Percentiles rank a stretch among this genome's conserved stretches.
phyloP scores from a whole-genome alignment of 371 early-diverging fungal genomes.

The Smittium culicis region DNA sequence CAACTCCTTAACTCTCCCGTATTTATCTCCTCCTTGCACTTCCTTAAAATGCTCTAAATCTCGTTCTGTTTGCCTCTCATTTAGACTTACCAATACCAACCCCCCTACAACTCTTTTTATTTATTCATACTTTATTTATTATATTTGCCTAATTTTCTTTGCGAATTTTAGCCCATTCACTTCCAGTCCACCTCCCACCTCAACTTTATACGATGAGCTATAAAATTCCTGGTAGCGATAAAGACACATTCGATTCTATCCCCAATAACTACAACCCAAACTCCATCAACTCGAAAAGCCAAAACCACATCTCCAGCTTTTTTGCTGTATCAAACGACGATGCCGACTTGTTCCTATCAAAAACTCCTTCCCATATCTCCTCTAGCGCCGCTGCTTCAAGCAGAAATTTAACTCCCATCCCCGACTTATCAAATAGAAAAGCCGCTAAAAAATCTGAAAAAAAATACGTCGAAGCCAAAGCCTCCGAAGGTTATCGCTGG shows the following conservation, averaged over 20 bases:
- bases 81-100: too few species aligned
- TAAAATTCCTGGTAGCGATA: background rate
- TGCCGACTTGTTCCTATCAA: background rate
- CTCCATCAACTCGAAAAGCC: background rate
- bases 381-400: background rate
- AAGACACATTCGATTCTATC: background rate
- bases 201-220: too few species aligned
- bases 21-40: too few species aligned
- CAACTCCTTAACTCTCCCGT: too few species aligned
- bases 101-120: too few species aligned
- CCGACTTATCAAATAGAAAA: background rate
- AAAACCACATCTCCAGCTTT: background rate
- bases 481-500: slow-evolving; percentile 2
- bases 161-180: too few species aligned
- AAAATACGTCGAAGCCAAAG: slow-evolving; percentile 2
- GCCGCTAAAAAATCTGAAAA: background rate
- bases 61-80: too few species aligned
- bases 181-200: too few species aligned
- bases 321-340: background rate
- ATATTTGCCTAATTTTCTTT: too few species aligned
- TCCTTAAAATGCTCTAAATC: too few species aligned
- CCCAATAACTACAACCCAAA: background rate
- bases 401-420: background rate
- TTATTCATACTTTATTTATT: too few species aligned
- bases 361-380: background rate